Evolutionary conservation across 257 asterid species (phyloP).

Genomic region (Ajuga chamaepitys): DNA sequence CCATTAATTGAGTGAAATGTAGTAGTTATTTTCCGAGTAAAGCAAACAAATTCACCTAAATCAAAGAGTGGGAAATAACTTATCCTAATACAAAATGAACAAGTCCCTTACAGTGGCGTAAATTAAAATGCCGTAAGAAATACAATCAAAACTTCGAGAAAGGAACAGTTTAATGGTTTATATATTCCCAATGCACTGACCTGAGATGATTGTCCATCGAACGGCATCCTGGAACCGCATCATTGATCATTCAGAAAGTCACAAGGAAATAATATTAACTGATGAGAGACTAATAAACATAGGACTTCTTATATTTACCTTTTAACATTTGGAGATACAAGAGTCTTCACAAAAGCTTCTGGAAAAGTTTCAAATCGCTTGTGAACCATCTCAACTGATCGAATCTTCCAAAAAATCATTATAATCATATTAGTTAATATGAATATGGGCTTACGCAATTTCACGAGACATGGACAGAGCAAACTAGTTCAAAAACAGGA

Average conservation of each 20-base stretch:
- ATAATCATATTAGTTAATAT: conserved; percentile 9
- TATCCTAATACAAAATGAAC: background rate
- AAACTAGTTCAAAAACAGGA: background rate
- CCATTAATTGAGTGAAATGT: background rate
- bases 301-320: conserved; percentile 31
- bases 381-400: conserved; percentile 95
- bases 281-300: background rate
- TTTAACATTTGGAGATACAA: conserved; percentile 60
- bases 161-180: background rate
- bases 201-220: conserved; percentile 57
- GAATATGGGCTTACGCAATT: background rate
- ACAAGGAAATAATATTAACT: background rate
- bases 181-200: conserved; percentile 32
- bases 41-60: background rate
- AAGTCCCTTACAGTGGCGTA: background rate
- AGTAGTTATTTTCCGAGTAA: background rate
- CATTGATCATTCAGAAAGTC: conserved; percentile 18
- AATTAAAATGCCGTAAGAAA: background rate
- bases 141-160: background rate
- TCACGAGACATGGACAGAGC: background rate
- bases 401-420: conserved; percentile 52
- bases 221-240: conserved; percentile 57
- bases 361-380: conserved; percentile 98
- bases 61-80: background rate
- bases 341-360: conserved; percentile 79